phyloP scores from a whole-genome alignment of 768 basidiomycete genomes.

The Lentinula boryana region DNA sequence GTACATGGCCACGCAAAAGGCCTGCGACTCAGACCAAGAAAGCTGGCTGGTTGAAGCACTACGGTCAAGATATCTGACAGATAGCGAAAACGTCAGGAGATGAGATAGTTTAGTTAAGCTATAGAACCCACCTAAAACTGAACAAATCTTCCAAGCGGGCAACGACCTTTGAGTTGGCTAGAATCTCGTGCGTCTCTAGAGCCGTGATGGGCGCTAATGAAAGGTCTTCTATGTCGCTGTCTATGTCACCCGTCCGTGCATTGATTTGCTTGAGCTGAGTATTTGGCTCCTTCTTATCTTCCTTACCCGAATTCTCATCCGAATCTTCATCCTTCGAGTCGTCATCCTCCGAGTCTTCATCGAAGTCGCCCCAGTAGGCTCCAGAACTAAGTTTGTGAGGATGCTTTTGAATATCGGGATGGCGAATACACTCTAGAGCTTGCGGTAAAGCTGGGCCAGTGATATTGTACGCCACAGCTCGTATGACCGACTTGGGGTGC shows the following conservation, averaged over 20 bases:
- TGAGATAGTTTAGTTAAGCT: not conserved
- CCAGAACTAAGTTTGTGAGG: not conserved
- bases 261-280: too few relatives aligned
- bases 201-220: conserved; percentile 10
- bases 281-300: too few relatives aligned
- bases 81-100: not conserved
- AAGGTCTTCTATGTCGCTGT: not conserved
- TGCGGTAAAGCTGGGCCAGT: conserved; percentile 24
- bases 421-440: conserved; percentile 21
- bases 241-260: not conserved
- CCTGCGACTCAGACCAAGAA: conserved; percentile 21
- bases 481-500: conserved; percentile 23
- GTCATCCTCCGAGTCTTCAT: not conserved
- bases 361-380: not conserved
- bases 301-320: too few relatives aligned
- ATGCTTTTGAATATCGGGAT: conserved; percentile 5
- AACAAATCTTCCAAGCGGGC: conserved; percentile 29
- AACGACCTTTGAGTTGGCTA: conserved; percentile 18
- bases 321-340: not conserved
- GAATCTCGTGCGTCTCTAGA: conserved; percentile 18
- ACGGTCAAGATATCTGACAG: conserved; percentile 29
- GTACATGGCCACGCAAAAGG: conserved; percentile 9
- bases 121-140: conserved; percentile 25
- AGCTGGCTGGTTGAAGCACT: conserved; percentile 22
- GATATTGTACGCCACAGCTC: conserved; percentile 21